Conservation (phyloP, 805 yeast species). For the Lachancea mirantina region DNA sequence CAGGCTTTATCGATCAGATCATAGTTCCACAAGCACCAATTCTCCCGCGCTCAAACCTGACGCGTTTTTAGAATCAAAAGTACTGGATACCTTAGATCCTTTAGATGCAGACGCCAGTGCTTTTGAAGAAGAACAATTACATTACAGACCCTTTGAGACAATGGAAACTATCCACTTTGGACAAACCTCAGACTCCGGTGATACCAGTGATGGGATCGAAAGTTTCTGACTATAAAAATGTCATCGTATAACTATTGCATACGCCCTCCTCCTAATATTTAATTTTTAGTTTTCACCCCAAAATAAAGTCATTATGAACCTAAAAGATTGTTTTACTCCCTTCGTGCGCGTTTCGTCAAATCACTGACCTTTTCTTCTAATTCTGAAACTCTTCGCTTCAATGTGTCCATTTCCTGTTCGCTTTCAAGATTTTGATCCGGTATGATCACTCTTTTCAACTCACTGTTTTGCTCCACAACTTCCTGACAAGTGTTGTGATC, state of each 20-base stretch:
- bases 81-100: slow-evolving; percentile 5
- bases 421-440: neutral
- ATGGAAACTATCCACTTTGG: slow-evolving; percentile 7
- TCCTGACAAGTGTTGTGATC: no score
- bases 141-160: slow-evolving; percentile 5
- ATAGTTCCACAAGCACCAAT: neutral
- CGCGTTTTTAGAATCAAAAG: neutral
- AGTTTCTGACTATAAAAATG: no score
- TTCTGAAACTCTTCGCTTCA: slow-evolving; percentile 20
- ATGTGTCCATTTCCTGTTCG: slow-evolving; percentile 5
- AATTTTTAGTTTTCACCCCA: no score
- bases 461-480: no score
- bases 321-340: slow-evolving; percentile 5
- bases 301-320: no score
- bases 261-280: no score
- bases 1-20: slow-evolving; percentile 10
- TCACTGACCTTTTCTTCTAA: slow-evolving; percentile 13
- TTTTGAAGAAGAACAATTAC: slow-evolving; percentile 2
- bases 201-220: no score
- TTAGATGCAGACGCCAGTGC: neutral
- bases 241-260: no score
- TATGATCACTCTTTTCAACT: slow-evolving; percentile 3
- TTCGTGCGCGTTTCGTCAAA: slow-evolving; percentile 9
- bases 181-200: slow-evolving; percentile 6
- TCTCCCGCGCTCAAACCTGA: neutral